phyloP scores from a whole-genome alignment of 2,329 filamentous ascomycete species.

The Stachybotrys echinatus region DNA sequence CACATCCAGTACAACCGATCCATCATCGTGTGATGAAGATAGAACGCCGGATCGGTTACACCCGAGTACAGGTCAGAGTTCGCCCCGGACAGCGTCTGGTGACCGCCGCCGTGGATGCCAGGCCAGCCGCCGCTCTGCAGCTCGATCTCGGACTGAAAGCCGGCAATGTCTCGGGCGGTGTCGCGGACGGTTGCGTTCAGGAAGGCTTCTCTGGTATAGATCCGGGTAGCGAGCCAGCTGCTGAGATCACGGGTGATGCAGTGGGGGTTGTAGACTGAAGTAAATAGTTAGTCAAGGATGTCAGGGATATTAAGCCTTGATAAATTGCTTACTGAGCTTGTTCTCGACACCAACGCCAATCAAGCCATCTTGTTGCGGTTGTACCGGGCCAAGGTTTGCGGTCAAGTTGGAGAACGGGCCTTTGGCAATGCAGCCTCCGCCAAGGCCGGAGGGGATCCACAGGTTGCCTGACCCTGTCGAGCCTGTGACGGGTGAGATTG shows the following conservation, averaged over 20 bases:
- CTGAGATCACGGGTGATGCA: constrained; percentile 2
- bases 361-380: constrained; percentile 1
- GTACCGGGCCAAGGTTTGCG: constrained; percentile 1
- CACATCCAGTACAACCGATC: constrained; percentile 2
- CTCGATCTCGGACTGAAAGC: constrained; percentile 1
- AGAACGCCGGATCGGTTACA: constrained; percentile 1
- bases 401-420: neutral
- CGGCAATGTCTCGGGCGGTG: constrained; percentile 1
- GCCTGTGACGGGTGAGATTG: too few species aligned
- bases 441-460: neutral
- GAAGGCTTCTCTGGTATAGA: constrained; percentile 1
- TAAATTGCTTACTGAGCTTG: too few species aligned
- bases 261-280: constrained; percentile 1
- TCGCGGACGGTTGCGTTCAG: neutral
- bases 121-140: constrained; percentile 1
- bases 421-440: neutral
- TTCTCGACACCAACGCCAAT: neutral
- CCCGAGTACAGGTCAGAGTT: constrained; percentile 3
- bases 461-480: neutral
- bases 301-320: too few species aligned
- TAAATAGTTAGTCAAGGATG: too few species aligned
- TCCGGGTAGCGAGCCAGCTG: neutral
- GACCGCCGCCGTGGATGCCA: neutral
- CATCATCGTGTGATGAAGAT: neutral
- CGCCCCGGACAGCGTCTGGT: neutral